Conservation (phyloP, 495 filamentous ascomycete genomes). For the Cercophora scortea region DNA sequence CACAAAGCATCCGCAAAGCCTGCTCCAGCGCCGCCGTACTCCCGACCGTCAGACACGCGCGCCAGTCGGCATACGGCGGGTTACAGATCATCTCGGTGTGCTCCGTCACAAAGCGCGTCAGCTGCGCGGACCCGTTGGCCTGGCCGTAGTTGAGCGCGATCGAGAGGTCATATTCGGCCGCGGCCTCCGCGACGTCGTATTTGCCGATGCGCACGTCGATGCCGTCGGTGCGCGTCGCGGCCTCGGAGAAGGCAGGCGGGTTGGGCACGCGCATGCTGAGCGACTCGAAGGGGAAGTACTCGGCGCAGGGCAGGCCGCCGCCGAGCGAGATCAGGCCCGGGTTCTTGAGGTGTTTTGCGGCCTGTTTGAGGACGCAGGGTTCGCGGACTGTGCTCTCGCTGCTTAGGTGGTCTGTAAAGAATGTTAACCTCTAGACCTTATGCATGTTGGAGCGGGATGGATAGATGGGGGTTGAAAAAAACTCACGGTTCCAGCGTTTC, state of each 20-base stretch:
- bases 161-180: constrained; percentile 55
- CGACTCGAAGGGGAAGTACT: constrained; percentile 68
- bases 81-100: constrained; percentile 76
- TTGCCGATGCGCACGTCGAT: constrained; percentile 61
- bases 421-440: no score
- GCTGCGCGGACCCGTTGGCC: constrained; percentile 73
- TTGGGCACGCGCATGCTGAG: constrained; percentile 27
- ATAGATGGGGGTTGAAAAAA: constrained; percentile 24
- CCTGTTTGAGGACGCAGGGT: constrained; percentile 66
- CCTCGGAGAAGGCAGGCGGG: constrained; percentile 58
- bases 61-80: constrained; percentile 82
- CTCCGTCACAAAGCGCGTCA: constrained; percentile 84
- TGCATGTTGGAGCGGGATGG: neutral
- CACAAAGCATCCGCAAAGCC: constrained; percentile 67
- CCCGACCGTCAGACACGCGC: constrained; percentile 64
- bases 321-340: constrained; percentile 80
- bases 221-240: constrained; percentile 48
- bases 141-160: constrained; percentile 88
- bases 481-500: constrained; percentile 79
- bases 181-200: constrained; percentile 51
- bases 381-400: constrained; percentile 47
- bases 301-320: constrained; percentile 79
- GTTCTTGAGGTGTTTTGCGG: constrained; percentile 61
- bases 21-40: constrained; percentile 73
- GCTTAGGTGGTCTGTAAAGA: constrained; percentile 39